Percentiles rank a stretch among this genome's conserved stretches.
These are phyloP conservation scores for Jatropha curcas DNA, from an alignment of 345 rosid species.

Conservation along the genomic window DNA sequence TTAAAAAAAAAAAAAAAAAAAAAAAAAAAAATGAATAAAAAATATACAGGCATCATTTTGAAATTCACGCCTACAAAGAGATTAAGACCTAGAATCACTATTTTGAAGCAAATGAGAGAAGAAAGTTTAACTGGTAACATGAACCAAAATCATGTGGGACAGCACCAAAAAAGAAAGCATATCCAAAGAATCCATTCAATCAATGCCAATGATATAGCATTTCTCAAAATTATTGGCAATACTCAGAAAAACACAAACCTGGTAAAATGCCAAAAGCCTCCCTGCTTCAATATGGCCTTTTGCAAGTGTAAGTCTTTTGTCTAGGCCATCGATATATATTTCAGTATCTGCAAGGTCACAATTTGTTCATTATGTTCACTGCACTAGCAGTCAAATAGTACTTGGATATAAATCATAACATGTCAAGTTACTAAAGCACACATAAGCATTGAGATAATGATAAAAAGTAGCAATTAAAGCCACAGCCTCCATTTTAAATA, in stretches of 20 bases:
- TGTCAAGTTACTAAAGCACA: neutral
- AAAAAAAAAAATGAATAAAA: neutral
- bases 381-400: neutral
- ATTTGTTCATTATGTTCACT: slow-evolving; percentile 18
- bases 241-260: slow-evolving; percentile 45
- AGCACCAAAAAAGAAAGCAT: neutral
- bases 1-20: no score
- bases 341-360: slow-evolving; percentile 46
- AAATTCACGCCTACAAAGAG: neutral
- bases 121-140: neutral
- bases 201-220: neutral
- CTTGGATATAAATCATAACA: neutral
- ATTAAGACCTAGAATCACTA: neutral
- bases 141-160: neutral
- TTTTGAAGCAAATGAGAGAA: neutral
- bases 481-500: no score
- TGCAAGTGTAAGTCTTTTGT: slow-evolving; percentile 63
- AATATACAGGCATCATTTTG: neutral
- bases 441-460: neutral
- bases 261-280: slow-evolving; percentile 79
- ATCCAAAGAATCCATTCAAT: neutral
- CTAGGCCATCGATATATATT: slow-evolving; percentile 42
- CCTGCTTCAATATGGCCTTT: slow-evolving; percentile 93
- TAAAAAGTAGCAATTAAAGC: neutral
- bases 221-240: slow-evolving; percentile 11